Conservation (phyloP, 1,284 basidiomycete genomes). For the Trametes pubescens region DNA sequence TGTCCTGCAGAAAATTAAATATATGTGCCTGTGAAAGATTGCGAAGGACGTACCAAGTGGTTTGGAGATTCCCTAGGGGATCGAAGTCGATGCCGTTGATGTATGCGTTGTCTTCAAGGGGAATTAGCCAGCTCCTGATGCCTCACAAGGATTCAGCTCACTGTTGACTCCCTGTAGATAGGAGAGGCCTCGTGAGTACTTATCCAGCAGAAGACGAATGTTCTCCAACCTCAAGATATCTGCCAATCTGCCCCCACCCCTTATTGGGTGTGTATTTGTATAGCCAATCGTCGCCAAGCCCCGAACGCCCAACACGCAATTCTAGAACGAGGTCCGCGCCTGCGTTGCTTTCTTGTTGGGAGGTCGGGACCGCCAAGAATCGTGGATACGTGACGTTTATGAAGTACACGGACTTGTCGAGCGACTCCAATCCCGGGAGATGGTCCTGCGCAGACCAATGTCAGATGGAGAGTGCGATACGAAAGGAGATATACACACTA, state of each 20-base stretch:
- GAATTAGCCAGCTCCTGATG: background rate
- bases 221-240: constrained; percentile 45
- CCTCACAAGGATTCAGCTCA: constrained; percentile 25
- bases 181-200: background rate
- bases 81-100: constrained; percentile 56
- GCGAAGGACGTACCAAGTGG: constrained; percentile 45
- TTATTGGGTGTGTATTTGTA: constrained; percentile 47
- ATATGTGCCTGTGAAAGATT: background rate
- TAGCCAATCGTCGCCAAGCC: constrained; percentile 53
- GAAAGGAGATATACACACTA: constrained; percentile 28
- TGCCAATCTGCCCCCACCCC: constrained; percentile 47
- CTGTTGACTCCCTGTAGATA: constrained; percentile 46
- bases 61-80: constrained; percentile 42
- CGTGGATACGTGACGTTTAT: constrained; percentile 53
- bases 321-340: constrained; percentile 48
- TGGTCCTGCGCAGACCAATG: constrained; percentile 39
- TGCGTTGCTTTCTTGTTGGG: constrained; percentile 9
- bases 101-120: constrained; percentile 49
- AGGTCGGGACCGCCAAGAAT: constrained; percentile 43
- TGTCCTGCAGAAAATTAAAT: constrained; percentile 41
- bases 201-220: background rate
- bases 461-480: background rate
- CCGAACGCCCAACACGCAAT: constrained; percentile 50
- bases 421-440: constrained; percentile 47
- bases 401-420: constrained; percentile 47